Evolutionary conservation across 2,329 filamentous ascomycete genomes (phyloP), one percentile per base, ranked within the genome.

Genomic region (Fusarium agapanthi): DNA sequence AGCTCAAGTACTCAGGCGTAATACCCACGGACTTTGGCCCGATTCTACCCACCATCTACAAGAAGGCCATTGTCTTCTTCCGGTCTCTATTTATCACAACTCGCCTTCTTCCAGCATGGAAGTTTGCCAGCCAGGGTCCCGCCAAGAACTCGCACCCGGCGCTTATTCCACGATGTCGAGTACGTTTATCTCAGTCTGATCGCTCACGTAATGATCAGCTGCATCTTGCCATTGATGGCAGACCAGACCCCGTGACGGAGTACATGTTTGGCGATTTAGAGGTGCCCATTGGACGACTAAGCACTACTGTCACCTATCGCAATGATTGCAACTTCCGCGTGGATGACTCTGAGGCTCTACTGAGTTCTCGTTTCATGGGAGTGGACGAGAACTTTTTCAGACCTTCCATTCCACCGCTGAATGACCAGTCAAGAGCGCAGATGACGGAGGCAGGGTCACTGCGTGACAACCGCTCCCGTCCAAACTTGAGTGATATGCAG

Each of bases 51-150:
- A 95, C 94, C 58, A 91, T 97, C 65, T 99, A 99, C 87, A 99
- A 99, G 84, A 96, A 97, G 83, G 94, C 93, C 76, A 97, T 99
- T 72, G 93, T 98, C 74, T 90, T 98, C 76, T 98, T 98, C 83
- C 90, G 96, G 67, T 95, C 95, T 4, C 87, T 99, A 50, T 97
- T 93, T 81, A 90, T 93, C 55, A 93, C 93, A 61, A 90, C 94
- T 44, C 92, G 93, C 76, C 88, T 98, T 69, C 84, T 97, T 69
- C 96, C 96, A 6, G 91, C 93, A 30, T 97, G 93, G 91, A 97
- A 92, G 83, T 92, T 97, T 78, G 90, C 87, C 44, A 89, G 92
- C 78, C 92, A 93, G 77, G 90, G 89, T 56, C 87, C 93, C 71
- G 88, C 90, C 26, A 95, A 95, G 81, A 88, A 90, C 72, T 89